phyloP scores from a whole-genome alignment of 352 stramenopile genomes.

The Globisporangium irregulare region DNA sequence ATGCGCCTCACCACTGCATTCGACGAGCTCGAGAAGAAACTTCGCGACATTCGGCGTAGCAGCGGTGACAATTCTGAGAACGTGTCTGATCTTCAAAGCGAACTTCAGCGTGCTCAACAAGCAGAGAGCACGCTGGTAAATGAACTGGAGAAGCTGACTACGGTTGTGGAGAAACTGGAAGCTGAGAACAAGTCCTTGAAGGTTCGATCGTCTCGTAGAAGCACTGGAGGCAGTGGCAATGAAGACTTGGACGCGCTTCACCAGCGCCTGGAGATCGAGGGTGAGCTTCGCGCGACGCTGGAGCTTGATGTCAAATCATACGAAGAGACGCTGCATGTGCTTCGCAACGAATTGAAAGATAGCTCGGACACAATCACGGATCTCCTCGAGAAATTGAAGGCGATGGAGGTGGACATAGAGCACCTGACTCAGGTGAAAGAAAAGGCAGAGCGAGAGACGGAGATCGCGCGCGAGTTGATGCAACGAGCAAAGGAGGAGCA shows the following conservation, averaged over 20 bases:
- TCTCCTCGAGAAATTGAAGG: constrained; percentile 35
- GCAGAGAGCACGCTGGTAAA: constrained; percentile 9
- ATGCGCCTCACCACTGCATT: constrained; percentile 11
- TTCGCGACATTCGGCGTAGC: constrained; percentile 6
- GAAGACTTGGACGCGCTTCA: constrained; percentile 21
- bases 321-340: constrained; percentile 48
- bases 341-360: constrained; percentile 54
- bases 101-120: constrained; percentile 8
- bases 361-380: constrained; percentile 37
- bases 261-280: constrained; percentile 40
- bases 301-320: constrained; percentile 70
- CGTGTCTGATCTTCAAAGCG: neutral
- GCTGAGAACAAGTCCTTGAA: constrained; percentile 12
- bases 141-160: constrained; percentile 7
- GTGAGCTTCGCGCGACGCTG: constrained; percentile 34
- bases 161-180: constrained; percentile 10
- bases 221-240: neutral
- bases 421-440: constrained; percentile 21
- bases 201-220: neutral
- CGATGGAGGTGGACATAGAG: constrained; percentile 30
- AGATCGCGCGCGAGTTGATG: constrained; percentile 25
- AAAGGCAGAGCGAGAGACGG: constrained; percentile 33
- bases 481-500: constrained; percentile 46
- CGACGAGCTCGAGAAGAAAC: constrained; percentile 16
- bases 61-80: neutral